Percentiles rank a stretch among this genome's conserved stretches.
These are phyloP conservation scores for Nannochloris sp. DNA, from an alignment of 139 green algal species.

Conservation along the genomic window DNA sequence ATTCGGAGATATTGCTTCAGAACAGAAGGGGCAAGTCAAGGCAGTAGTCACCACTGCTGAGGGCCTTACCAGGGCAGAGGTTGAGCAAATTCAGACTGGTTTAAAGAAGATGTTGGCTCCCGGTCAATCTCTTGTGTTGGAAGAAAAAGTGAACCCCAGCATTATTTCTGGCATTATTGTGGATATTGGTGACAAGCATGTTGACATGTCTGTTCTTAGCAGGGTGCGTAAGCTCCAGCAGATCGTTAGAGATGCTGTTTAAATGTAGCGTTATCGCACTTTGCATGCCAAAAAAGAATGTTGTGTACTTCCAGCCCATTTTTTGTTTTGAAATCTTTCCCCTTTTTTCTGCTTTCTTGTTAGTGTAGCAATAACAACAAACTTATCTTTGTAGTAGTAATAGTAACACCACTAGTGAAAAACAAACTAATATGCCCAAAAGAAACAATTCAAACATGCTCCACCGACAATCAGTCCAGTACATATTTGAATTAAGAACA, in stretches of 20 bases:
- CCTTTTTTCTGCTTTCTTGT: too few relatives aligned
- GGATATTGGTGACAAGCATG: conserved; percentile 69
- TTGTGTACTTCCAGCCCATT: too few relatives aligned
- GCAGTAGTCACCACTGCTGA: conserved; percentile 62
- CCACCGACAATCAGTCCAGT: too few relatives aligned
- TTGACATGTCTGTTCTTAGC: conserved; percentile 63
- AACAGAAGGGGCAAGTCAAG: conserved; percentile 51
- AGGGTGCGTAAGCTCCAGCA: conserved; percentile 54
- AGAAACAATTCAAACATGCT: too few relatives aligned
- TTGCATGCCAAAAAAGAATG: too few relatives aligned
- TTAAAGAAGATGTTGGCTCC: conserved; percentile 49
- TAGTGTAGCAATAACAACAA: conserved; percentile 6
- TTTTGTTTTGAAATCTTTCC: too few relatives aligned
- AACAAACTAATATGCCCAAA: too few relatives aligned
- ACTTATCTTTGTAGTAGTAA: too few relatives aligned
- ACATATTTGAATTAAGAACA: too few relatives aligned
- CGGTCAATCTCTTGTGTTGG: conserved; percentile 45
- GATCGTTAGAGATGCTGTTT: conserved; percentile 9
- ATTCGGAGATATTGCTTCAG: conserved; percentile 53
- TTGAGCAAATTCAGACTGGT: conserved; percentile 43
- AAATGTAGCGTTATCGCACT: too few relatives aligned
- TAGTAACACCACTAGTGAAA: too few relatives aligned
- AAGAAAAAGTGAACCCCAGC: conserved; percentile 49
- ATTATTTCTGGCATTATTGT: conserved; percentile 73
- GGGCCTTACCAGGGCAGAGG: conserved; percentile 26